A percentile compares a stretch with the other conserved stretches of the same genome.
These are phyloP conservation scores for Lepidopterella palustris DNA, from an alignment of 495 filamentous ascomycete species.

Conservation along the genomic window DNA sequence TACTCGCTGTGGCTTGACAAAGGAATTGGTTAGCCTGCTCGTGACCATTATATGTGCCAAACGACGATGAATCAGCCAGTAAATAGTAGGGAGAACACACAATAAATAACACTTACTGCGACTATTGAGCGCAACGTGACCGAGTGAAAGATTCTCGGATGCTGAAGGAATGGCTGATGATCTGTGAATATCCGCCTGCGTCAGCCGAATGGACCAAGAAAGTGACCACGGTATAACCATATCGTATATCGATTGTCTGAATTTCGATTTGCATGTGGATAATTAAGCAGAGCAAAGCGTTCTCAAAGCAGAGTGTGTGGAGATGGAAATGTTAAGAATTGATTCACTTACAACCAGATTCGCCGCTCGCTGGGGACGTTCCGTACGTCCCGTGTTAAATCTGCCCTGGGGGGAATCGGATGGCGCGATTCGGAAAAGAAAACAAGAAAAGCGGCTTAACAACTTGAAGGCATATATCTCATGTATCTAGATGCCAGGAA, in stretches of 20 bases:
- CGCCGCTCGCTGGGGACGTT: neutral
- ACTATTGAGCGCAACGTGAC: neutral
- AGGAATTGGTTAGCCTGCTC: neutral
- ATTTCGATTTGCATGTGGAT: neutral
- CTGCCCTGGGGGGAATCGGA: neutral
- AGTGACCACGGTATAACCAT: neutral
- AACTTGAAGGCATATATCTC: neutral
- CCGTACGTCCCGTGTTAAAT: neutral
- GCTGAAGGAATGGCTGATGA: neutral
- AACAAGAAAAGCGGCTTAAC: neutral
- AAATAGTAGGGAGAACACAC: neutral
- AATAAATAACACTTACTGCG: neutral
- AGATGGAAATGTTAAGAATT: neutral
- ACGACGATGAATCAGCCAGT: neutral
- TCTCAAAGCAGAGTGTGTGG: neutral
- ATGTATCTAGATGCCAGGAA: neutral
- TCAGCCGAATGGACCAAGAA: neutral
- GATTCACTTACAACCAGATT: neutral
- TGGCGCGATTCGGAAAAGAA: neutral
- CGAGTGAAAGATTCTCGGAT: neutral
- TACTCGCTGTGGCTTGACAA: neutral
- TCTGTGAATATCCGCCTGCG: neutral
- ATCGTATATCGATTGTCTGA: neutral
- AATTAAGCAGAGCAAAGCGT: neutral
- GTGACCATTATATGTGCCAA: neutral